Evolutionary conservation across 768 basidiomycete genomes (phyloP).

Genomic region (Lanmaoa pseudosensibilis): DNA sequence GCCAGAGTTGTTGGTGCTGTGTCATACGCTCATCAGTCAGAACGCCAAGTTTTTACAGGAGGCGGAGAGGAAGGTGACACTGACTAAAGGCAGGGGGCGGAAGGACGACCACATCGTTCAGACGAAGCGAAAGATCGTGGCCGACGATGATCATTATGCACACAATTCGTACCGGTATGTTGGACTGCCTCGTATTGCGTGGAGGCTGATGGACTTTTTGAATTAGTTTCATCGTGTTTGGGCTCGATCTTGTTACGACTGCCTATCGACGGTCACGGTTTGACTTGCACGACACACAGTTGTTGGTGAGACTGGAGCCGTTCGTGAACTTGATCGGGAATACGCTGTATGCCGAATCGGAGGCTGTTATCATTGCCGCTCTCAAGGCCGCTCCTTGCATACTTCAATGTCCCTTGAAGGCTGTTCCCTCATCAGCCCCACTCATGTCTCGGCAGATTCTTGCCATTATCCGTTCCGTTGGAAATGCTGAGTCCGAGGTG

Average conservation of each 20-base stretch:
- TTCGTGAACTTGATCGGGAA: constrained; percentile 89
- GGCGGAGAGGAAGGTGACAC: constrained; percentile 39
- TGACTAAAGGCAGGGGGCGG: constrained; percentile 25
- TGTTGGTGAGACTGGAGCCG: constrained; percentile 81
- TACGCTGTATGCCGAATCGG: constrained; percentile 81
- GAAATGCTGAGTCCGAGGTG: constrained; percentile 86
- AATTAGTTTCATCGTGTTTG: constrained; percentile 82
- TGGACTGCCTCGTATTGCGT: neutral
- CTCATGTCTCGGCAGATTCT: constrained; percentile 84
- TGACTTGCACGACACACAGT: constrained; percentile 72
- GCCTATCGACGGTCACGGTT: constrained; percentile 85
- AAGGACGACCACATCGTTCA: constrained; percentile 73
- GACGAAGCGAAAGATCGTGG: constrained; percentile 60
- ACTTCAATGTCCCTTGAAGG: constrained; percentile 78
- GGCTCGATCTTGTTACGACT: constrained; percentile 86
- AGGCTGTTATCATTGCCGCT: constrained; percentile 70
- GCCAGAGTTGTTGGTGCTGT: constrained; percentile 72
- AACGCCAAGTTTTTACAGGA: constrained; percentile 85
- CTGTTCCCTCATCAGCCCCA: constrained; percentile 71
- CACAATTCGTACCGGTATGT: constrained; percentile 85
- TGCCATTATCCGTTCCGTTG: constrained; percentile 75
- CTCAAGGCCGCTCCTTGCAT: constrained; percentile 81
- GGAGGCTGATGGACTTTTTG: neutral
- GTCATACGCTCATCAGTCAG: constrained; percentile 87
- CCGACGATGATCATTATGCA: constrained; percentile 67